These are phyloP conservation scores for Sphagnurus paluster DNA, from an alignment of 1,284 basidiomycete species.

Conservation along the genomic window DNA sequence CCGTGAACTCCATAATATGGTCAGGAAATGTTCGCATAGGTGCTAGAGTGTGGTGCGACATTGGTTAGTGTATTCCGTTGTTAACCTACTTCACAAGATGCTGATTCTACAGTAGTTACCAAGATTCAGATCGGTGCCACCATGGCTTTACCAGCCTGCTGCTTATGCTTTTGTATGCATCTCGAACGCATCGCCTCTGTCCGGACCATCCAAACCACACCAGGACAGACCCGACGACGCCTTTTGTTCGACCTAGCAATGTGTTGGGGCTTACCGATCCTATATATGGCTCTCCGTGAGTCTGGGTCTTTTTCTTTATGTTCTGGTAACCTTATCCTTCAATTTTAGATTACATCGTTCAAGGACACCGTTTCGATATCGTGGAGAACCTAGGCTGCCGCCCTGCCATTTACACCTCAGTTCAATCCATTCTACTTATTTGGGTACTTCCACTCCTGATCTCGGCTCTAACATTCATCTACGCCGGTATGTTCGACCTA, in stretches of 20 bases:
- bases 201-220: slow-evolving; percentile 26
- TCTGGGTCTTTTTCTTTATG: not conserved
- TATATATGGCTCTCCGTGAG: slow-evolving; percentile 55
- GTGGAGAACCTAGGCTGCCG: slow-evolving; percentile 38
- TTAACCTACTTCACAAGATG: not conserved
- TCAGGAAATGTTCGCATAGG: slow-evolving; percentile 36
- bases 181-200: slow-evolving; percentile 46
- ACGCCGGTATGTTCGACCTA: slow-evolving; percentile 30
- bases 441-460: slow-evolving; percentile 33
- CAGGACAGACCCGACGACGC: slow-evolving; percentile 33
- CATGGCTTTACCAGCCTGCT: slow-evolving; percentile 53
- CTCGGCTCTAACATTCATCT: slow-evolving; percentile 35
- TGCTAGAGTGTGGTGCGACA: slow-evolving; percentile 59
- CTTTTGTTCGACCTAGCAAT: slow-evolving; percentile 44
- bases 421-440: slow-evolving; percentile 33
- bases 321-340: not conserved
- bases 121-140: slow-evolving; percentile 40
- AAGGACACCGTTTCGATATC: slow-evolving; percentile 44
- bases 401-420: slow-evolving; percentile 33
- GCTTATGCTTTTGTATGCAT: slow-evolving; percentile 52
- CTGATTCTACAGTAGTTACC: slow-evolving; percentile 27
- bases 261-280: slow-evolving; percentile 47
- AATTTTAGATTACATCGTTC: slow-evolving; percentile 40
- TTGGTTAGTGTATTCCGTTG: slow-evolving; percentile 39
- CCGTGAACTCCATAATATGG: slow-evolving; percentile 54